Percentiles rank a stretch among this genome's conserved stretches.
Conservation (phyloP, 148 eudicot species). For the Rhododendron henanense region DNA sequence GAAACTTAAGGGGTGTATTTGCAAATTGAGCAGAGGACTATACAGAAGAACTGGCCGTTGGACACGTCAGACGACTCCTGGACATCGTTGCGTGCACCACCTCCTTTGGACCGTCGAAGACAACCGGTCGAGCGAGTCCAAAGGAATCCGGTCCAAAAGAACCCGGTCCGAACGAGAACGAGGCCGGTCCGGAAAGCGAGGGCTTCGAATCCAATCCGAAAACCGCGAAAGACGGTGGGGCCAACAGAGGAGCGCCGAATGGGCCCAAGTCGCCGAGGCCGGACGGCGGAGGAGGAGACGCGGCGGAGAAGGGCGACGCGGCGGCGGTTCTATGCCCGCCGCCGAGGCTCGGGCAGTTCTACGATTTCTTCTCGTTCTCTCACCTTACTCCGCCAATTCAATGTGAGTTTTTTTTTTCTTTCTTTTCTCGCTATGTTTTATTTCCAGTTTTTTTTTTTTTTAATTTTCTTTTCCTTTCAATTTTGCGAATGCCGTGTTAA, state of each 20-base stretch:
- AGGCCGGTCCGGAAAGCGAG: slow-evolving; percentile 14
- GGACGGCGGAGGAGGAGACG: slow-evolving; percentile 16
- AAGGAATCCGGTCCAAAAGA: slow-evolving; percentile 25
- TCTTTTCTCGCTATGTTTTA: no score
- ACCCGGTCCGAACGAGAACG: slow-evolving; percentile 21
- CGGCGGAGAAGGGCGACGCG: slow-evolving; percentile 36
- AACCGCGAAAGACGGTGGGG: slow-evolving; percentile 14
- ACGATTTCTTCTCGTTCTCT: slow-evolving; percentile 90
- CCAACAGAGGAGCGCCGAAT: not conserved
- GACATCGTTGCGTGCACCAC: slow-evolving; percentile 89
- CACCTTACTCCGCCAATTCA: slow-evolving; percentile 85
- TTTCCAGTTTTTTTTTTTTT: not conserved
- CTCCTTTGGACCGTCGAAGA: slow-evolving; percentile 44
- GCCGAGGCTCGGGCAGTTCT: slow-evolving; percentile 75
- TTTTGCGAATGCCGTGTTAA: not conserved
- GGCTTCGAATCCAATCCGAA: slow-evolving; percentile 14
- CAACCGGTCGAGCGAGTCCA: slow-evolving; percentile 18
- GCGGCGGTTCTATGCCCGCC: slow-evolving; percentile 62
- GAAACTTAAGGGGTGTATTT: not conserved
- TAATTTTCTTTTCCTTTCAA: not conserved
- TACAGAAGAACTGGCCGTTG: slow-evolving; percentile 53
- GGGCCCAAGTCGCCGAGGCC: slow-evolving; percentile 23
- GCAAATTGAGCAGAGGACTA: slow-evolving; percentile 54
- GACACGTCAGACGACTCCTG: slow-evolving; percentile 73
- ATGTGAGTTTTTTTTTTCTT: slow-evolving; percentile 36